A percentile compares a stretch with the other conserved stretches of the same genome.
These are phyloP conservation scores for Calocybe cyanea DNA, from an alignment of 768 basidiomycete species.

Conservation along the genomic window DNA sequence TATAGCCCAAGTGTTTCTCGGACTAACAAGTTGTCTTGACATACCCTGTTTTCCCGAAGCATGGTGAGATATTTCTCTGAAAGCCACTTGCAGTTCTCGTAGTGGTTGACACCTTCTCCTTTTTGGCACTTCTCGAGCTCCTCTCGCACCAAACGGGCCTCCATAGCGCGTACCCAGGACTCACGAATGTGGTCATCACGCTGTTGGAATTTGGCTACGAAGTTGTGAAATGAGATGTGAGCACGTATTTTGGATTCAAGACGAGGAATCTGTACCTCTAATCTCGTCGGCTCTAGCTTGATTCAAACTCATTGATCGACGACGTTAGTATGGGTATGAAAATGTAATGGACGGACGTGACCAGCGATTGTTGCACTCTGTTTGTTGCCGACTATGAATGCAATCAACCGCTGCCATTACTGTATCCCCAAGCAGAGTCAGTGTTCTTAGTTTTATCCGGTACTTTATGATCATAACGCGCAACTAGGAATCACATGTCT, in stretches of 20 bases:
- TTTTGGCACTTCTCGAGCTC: constrained; percentile 88
- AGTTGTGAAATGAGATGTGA: constrained; percentile 1
- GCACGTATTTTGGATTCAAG: not conserved
- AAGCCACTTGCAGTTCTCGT: constrained; percentile 84
- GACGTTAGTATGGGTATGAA: too few species aligned
- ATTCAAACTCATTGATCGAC: constrained; percentile 31
- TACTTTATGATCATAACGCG: too few species aligned
- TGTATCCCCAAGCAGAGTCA: too few species aligned
- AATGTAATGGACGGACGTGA: constrained; percentile 19
- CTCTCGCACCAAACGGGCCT: constrained; percentile 81
- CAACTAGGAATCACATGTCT: too few species aligned
- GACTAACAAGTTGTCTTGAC: constrained; percentile 22
- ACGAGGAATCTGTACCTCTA: constrained; percentile 36
- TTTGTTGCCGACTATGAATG: constrained; percentile 10
- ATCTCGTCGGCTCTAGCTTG: constrained; percentile 43
- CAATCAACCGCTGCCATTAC: too few species aligned
- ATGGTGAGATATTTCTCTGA: constrained; percentile 79
- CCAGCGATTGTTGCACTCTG: constrained; percentile 16
- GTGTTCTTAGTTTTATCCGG: too few species aligned
- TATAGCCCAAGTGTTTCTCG: not conserved
- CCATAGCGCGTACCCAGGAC: constrained; percentile 95
- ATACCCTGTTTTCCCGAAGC: constrained; percentile 76
- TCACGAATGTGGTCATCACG: constrained; percentile 81
- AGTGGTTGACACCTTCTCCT: constrained; percentile 88
- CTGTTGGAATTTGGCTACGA: constrained; percentile 55